These are phyloP conservation scores for Simmondsia chinensis DNA, from an alignment of 148 eudicot species.

Conservation along the genomic window DNA sequence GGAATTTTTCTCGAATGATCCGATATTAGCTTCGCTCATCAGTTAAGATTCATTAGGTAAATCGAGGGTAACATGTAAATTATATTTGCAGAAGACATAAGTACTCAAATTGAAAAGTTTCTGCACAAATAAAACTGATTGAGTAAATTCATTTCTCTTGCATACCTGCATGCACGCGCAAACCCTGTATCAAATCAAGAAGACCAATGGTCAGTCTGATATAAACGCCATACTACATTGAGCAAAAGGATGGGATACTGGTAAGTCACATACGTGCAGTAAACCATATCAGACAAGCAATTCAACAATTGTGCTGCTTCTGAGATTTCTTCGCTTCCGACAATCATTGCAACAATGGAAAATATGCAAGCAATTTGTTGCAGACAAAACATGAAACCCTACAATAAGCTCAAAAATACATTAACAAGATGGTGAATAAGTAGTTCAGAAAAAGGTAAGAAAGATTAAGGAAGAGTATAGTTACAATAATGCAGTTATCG, in stretches of 20 bases:
- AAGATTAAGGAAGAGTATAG: conserved; percentile 20
- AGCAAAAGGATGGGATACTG: not conserved
- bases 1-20: no score
- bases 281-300: conserved; percentile 67
- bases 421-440: not conserved
- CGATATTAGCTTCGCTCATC: no score
- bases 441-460: conserved; percentile 3
- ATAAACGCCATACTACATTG: not conserved
- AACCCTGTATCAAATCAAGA: conserved; percentile 55
- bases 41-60: no score
- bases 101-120: no score
- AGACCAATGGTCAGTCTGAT: conserved; percentile 13
- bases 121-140: no score
- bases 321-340: conserved; percentile 73
- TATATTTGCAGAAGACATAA: no score
- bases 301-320: conserved; percentile 71
- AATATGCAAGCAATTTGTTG: conserved; percentile 96
- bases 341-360: conserved; percentile 76
- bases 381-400: conserved; percentile 95
- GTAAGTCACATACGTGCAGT: conserved; percentile 84
- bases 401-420: conserved; percentile 7
- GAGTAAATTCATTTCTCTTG: no score
- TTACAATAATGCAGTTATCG: conserved; percentile 97
- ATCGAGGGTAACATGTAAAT: no score
- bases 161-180: conserved; percentile 99